Percentiles rank a stretch among this genome's conserved stretches.
phyloP scores from a whole-genome alignment of 495 filamentous ascomycete species.

The Aspergillus ostianus region DNA sequence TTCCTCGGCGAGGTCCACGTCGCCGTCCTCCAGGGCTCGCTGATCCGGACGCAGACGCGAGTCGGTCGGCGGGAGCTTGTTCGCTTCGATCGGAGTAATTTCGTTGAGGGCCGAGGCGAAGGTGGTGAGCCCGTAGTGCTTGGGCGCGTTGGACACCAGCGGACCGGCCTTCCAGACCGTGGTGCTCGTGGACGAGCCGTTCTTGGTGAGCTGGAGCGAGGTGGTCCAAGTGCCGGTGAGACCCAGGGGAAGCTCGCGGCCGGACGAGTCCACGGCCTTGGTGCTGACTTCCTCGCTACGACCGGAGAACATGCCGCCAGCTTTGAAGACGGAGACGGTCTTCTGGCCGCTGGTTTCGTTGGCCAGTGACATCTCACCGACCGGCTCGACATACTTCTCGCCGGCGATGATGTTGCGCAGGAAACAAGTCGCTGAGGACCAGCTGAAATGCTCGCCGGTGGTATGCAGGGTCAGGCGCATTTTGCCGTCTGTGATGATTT shows the following conservation, averaged over 20 bases:
- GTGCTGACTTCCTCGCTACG: constrained; percentile 86
- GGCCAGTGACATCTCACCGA: constrained; percentile 76
- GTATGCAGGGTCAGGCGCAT: constrained; percentile 70
- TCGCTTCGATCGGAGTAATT: constrained; percentile 74
- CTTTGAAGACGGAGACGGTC: constrained; percentile 80
- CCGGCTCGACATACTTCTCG: constrained; percentile 96
- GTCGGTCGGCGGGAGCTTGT: constrained; percentile 74
- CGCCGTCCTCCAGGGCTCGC: constrained; percentile 76
- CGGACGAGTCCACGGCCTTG: constrained; percentile 64
- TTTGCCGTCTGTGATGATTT: constrained; percentile 87
- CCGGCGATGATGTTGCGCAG: constrained; percentile 95
- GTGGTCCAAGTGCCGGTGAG: constrained; percentile 83
- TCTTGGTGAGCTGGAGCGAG: constrained; percentile 59
- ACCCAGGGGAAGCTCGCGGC: constrained; percentile 57
- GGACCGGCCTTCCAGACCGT: constrained; percentile 76
- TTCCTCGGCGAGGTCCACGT: constrained; percentile 79
- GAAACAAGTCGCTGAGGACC: constrained; percentile 81
- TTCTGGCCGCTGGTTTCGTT: constrained; percentile 81
- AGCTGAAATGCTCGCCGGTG: constrained; percentile 76
- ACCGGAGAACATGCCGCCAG: constrained; percentile 94
- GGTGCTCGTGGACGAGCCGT: constrained; percentile 50
- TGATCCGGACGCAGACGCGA: constrained; percentile 87
- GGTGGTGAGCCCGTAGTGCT: constrained; percentile 79
- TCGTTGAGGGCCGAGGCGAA: constrained; percentile 90
- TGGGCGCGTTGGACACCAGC: constrained; percentile 70